These are phyloP conservation scores for Funneliformis caledonium DNA, from an alignment of 371 early-diverging fungal genomes.

Conservation along the genomic window DNA sequence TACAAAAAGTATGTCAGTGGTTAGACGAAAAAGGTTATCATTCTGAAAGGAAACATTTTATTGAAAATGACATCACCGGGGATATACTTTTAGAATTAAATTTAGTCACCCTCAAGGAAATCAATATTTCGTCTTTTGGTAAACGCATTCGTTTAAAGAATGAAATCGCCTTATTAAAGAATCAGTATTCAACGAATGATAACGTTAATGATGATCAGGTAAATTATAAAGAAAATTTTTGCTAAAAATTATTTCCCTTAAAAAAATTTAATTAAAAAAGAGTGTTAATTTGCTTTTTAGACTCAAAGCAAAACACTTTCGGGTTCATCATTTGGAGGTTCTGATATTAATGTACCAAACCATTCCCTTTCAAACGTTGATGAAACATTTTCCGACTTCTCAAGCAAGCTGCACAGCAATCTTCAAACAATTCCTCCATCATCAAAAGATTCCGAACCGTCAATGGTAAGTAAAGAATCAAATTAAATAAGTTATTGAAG, in stretches of 20 bases:
- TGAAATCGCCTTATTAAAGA: conserved; percentile 59
- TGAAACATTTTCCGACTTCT: background rate
- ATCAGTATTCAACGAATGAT: conserved; percentile 40
- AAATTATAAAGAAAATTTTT: too few species aligned
- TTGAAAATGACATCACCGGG: conserved; percentile 73
- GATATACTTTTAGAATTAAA: conserved; percentile 66
- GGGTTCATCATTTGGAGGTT: background rate
- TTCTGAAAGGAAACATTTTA: conserved; percentile 57
- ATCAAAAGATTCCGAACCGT: background rate
- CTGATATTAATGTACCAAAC: background rate
- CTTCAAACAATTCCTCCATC: background rate
- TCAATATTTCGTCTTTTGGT: conserved; percentile 70
- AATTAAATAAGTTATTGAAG: background rate
- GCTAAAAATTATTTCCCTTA: too few species aligned
- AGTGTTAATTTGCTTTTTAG: too few species aligned
- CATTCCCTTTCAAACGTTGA: background rate
- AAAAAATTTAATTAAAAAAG: too few species aligned
- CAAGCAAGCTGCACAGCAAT: background rate
- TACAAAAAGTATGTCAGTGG: conserved; percentile 67
- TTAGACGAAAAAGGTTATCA: conserved; percentile 61
- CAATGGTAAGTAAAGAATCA: background rate
- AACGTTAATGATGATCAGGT: too few species aligned
- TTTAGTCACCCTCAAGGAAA: conserved; percentile 68
- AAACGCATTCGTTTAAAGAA: conserved; percentile 70
- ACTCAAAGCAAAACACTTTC: too few species aligned